Percentiles rank a stretch among this genome's conserved stretches.
Conservation (phyloP, 768 basidiomycete genomes). For the Xanthoconium purpureum region DNA sequence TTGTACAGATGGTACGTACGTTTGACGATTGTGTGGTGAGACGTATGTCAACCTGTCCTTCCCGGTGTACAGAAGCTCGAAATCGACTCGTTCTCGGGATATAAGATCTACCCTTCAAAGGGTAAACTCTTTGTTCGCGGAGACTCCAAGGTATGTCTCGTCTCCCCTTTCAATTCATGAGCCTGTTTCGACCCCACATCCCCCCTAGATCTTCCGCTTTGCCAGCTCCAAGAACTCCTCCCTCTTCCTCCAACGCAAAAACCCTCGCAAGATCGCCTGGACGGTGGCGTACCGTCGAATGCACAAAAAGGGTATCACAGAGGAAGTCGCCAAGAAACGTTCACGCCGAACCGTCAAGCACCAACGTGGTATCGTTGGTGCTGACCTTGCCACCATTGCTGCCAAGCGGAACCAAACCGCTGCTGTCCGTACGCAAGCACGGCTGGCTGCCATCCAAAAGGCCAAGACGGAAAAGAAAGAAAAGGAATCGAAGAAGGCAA, state of each 20-base stretch:
- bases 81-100: slow-evolving; percentile 97
- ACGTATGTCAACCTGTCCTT: background rate
- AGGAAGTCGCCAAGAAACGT: slow-evolving; percentile 99
- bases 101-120: slow-evolving; percentile 97
- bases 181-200: no score
- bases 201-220: slow-evolving; percentile 88
- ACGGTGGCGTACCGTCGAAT: slow-evolving; percentile 90
- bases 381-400: slow-evolving; percentile 86
- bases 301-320: slow-evolving; percentile 99
- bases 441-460: slow-evolving; percentile 84
- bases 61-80: slow-evolving; percentile 79
- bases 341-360: slow-evolving; percentile 95
- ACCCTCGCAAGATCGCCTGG: slow-evolving; percentile 99
- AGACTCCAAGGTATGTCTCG: slow-evolving; percentile 79
- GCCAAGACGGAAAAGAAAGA: slow-evolving; percentile 97
- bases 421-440: slow-evolving; percentile 75
- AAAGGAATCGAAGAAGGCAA: slow-evolving; percentile 88
- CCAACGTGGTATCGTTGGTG: slow-evolving; percentile 97
- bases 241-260: slow-evolving; percentile 98
- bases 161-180: background rate
- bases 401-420: slow-evolving; percentile 92
- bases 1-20: slow-evolving; percentile 26
- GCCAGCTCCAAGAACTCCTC: slow-evolving; percentile 89
- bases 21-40: background rate
- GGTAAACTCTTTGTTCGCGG: slow-evolving; percentile 94